Evolutionary conservation across 1,284 basidiomycete genomes (phyloP).

Genomic region (Fomitopsis schrenkii): DNA sequence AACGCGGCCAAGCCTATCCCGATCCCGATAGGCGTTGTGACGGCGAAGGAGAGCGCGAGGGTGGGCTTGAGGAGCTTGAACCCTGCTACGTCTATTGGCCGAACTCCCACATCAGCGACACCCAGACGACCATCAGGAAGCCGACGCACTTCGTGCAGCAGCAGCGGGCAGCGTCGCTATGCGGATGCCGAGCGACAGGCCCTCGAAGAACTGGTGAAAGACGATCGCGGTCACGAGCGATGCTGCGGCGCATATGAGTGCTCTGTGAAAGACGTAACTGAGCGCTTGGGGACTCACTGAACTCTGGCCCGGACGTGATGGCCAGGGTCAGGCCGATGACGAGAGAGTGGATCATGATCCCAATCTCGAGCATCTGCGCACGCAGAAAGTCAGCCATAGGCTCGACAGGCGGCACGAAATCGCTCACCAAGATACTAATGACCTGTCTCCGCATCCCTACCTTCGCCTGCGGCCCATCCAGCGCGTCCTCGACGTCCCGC

Average conservation of each 20-base stretch:
- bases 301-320: conserved; percentile 63
- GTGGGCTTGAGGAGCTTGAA: conserved; percentile 41
- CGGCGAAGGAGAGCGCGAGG: conserved; percentile 60
- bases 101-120: background rate
- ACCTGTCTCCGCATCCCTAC: conserved; percentile 55
- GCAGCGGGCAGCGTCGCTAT: conserved; percentile 59
- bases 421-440: conserved; percentile 56
- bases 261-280: background rate
- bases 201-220: conserved; percentile 81
- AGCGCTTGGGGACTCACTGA: conserved; percentile 44
- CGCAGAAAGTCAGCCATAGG: background rate
- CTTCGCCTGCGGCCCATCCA: conserved; percentile 25
- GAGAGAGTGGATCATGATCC: conserved; percentile 81
- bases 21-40: conserved; percentile 70
- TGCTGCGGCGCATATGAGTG: conserved; percentile 34
- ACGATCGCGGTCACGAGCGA: conserved; percentile 69
- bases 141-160: conserved; percentile 15
- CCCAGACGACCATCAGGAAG: conserved; percentile 9
- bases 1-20: conserved; percentile 50
- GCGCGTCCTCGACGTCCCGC: conserved; percentile 14
- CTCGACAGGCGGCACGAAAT: background rate
- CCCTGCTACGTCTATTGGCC: conserved; percentile 4
- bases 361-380: conserved; percentile 63
- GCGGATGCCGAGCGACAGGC: conserved; percentile 72
- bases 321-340: conserved; percentile 72